Conservation (phyloP, 139 green algal species). For the Mychonastes homosphaera region DNA sequence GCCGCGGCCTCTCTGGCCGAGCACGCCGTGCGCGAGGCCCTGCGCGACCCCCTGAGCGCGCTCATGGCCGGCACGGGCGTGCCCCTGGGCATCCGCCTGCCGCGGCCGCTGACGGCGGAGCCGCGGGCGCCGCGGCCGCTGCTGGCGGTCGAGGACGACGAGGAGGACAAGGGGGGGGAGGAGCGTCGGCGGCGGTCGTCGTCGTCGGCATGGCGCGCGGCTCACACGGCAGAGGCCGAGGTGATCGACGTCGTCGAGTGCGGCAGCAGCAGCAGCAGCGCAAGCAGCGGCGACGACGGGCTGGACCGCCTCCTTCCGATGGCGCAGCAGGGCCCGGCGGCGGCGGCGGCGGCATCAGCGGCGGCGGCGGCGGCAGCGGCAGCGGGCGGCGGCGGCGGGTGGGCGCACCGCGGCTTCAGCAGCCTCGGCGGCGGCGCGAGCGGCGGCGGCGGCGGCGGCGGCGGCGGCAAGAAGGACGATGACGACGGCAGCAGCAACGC, state of each 20-base stretch:
- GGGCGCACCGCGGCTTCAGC: background rate
- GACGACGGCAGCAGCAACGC: background rate
- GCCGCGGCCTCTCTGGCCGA: too few relatives aligned
- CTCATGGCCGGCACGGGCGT: slow-evolving; percentile 7
- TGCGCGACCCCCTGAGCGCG: slow-evolving; percentile 16
- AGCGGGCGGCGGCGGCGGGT: background rate
- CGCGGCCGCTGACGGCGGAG: background rate
- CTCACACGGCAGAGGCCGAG: background rate
- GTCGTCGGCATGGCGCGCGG: background rate
- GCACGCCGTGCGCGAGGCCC: slow-evolving; percentile 2
- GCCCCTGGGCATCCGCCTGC: slow-evolving; percentile 16
- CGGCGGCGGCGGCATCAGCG: background rate
- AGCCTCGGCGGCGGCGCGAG: background rate
- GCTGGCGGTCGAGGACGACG: background rate
- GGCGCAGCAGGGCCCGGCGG: slow-evolving; percentile 7
- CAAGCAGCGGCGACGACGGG: background rate
- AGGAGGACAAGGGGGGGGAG: background rate
- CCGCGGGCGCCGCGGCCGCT: background rate
- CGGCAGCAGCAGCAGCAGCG: slow-evolving; percentile 2
- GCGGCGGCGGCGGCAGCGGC: background rate
- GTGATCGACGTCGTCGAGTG: background rate
- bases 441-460: background rate
- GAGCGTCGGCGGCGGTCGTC: background rate
- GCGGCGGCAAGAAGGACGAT: background rate
- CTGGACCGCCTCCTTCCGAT: slow-evolving; percentile 1